These are phyloP conservation scores for Podaxis sp. DNA, from an alignment of 768 basidiomycete genomes.

Conservation along the genomic window DNA sequence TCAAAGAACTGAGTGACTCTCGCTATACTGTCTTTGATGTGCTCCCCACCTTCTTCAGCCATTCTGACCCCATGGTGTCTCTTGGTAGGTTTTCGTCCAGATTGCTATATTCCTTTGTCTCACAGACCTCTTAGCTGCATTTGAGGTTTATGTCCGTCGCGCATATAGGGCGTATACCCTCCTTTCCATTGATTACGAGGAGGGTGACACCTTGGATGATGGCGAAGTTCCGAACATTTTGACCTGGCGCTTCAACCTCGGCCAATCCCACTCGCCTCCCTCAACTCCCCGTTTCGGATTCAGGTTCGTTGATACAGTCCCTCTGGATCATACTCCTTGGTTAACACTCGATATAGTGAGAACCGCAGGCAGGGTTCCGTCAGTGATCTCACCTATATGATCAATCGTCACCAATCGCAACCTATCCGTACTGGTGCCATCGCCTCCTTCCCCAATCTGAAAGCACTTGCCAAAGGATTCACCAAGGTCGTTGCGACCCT, in stretches of 20 bases:
- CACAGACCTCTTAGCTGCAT: slow-evolving; percentile 59
- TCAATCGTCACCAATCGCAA: slow-evolving; percentile 82
- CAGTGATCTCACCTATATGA: slow-evolving; percentile 93
- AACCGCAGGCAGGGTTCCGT: slow-evolving; percentile 86
- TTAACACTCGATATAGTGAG: slow-evolving; percentile 37
- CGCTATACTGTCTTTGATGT: slow-evolving; percentile 97
- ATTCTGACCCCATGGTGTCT: slow-evolving; percentile 79
- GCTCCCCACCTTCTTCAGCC: slow-evolving; percentile 92
- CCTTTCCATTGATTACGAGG: slow-evolving; percentile 91
- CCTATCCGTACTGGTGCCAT: slow-evolving; percentile 90
- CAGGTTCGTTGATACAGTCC: slow-evolving; percentile 35
- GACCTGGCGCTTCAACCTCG: slow-evolving; percentile 95
- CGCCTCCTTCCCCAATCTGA: slow-evolving; percentile 82
- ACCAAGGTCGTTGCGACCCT: slow-evolving; percentile 69
- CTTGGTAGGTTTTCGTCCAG: slow-evolving; percentile 53
- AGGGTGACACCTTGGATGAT: slow-evolving; percentile 83
- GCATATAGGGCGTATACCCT: slow-evolving; percentile 94
- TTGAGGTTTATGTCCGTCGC: slow-evolving; percentile 94
- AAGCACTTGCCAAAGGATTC: slow-evolving; percentile 71
- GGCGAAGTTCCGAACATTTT: slow-evolving; percentile 79
- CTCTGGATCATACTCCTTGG: not conserved
- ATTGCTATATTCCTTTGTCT: not conserved
- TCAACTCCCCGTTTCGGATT: slow-evolving; percentile 69
- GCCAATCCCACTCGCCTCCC: slow-evolving; percentile 83
- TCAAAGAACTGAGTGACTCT: slow-evolving; percentile 94